Evolutionary conservation across 2,329 filamentous ascomycete genomes (phyloP).

Genomic region (Aureobasidium sp.): DNA sequence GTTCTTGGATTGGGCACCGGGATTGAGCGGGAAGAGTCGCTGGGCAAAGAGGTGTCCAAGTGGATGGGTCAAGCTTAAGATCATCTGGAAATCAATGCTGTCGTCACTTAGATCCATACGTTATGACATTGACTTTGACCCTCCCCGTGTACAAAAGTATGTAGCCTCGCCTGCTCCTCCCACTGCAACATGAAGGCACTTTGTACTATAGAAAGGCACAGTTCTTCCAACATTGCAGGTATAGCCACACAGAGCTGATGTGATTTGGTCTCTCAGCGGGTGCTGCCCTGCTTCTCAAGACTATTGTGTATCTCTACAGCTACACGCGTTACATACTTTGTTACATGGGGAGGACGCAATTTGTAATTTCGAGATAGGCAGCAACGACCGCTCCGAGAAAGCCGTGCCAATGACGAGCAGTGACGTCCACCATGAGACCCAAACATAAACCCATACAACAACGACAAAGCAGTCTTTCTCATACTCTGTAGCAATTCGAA

Average conservation of each 20-base stretch:
- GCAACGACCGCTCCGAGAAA: background rate
- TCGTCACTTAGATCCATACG: background rate
- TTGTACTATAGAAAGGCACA: no score
- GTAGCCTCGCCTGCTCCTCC: no score
- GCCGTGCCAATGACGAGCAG: background rate
- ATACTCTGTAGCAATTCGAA: background rate
- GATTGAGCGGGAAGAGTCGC: constrained; percentile 21
- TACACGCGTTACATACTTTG: no score
- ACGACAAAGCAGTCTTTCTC: background rate
- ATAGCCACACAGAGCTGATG: no score
- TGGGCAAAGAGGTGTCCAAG: constrained; percentile 16
- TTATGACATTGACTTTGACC: background rate
- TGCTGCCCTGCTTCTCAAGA: no score
- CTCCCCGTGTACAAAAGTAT: no score
- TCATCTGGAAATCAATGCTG: no score
- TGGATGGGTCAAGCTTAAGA: constrained; percentile 5
- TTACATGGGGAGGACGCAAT: no score
- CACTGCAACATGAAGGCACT: no score
- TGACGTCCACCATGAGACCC: background rate
- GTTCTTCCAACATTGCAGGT: no score
- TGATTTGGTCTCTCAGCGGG: no score
- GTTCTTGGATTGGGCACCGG: constrained; percentile 19
- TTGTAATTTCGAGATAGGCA: background rate
- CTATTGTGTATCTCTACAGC: no score
- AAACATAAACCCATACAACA: background rate